phyloP scores from a whole-genome alignment of 2,329 filamentous ascomycete genomes.

The Ophiostoma ips region DNA sequence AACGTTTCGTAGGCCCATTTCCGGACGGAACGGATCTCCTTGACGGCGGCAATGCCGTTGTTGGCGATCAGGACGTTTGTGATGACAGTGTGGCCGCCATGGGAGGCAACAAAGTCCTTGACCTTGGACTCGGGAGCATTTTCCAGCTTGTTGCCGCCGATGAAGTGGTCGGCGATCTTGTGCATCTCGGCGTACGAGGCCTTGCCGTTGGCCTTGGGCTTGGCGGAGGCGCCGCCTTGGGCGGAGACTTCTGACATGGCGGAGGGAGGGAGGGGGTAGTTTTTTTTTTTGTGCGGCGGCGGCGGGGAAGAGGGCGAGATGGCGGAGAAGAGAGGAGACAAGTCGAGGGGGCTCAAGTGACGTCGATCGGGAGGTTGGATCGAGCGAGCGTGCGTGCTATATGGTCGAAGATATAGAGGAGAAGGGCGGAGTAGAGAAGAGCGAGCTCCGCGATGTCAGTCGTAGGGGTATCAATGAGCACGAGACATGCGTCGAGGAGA shows the following conservation, averaged over 20 bases:
- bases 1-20: slow-evolving; percentile 99
- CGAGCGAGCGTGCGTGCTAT: too few relatives aligned
- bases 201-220: slow-evolving; percentile 37
- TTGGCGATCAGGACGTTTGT: slow-evolving; percentile 97
- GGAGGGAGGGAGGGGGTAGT: not conserved
- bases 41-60: slow-evolving; percentile 98
- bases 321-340: not conserved
- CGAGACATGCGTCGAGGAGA: not conserved
- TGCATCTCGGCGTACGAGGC: slow-evolving; percentile 66
- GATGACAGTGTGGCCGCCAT: slow-evolving; percentile 95
- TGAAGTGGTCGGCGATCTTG: slow-evolving; percentile 83
- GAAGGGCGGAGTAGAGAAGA: not conserved
- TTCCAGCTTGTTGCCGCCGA: slow-evolving; percentile 79
- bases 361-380: not conserved
- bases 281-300: too few relatives aligned
- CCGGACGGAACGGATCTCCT: slow-evolving; percentile 96
- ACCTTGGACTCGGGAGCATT: slow-evolving; percentile 73
- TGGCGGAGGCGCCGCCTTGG: slow-evolving; percentile 18
- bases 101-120: slow-evolving; percentile 84
- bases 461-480: slow-evolving; percentile 10
- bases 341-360: not conserved
- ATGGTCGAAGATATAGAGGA: not conserved
- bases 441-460: not conserved
- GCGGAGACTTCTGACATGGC: slow-evolving; percentile 36
- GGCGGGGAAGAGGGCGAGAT: not conserved